Base-by-base conservation (phyloP, 1,284 basidiomycete species). In the Boletus albobrunnescens region DNA sequence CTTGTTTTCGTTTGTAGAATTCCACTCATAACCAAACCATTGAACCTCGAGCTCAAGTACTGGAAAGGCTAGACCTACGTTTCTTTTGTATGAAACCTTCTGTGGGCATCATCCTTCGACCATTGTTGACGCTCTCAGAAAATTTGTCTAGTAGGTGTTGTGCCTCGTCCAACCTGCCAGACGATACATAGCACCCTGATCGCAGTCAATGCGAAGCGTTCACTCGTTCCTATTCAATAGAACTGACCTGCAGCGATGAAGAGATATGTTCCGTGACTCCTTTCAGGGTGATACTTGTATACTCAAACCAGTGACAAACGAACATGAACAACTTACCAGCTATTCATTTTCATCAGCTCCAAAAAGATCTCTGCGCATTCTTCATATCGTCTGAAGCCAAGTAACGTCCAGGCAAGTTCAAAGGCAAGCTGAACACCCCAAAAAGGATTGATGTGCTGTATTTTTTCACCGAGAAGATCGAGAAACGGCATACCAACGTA, bases 61-160 rank as follows among this genome's bases (percentile, higher is more conserved):
- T 14, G 36, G 14, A 31, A n/a, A 23, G 23, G 23, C 14, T 12
- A 31, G 13, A 50, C 58, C 2, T 41, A 52, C 54, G 81, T 82
- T 84, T 86, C 70, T 84, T 87, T 69, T 81, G 79, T 53, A 88
- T 85, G 42, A 82, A 79, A 6, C 82, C 78, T 55, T 90, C 87
- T 0, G 83, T 87, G 0, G 87, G 85, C 41, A 88, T 61, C 45
- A 81, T 77, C 60, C 81, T 83, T 65, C 81, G 85, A 63, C 74
- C 75, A 59, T 73, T 75, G 27, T 81, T 74, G 10, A 87, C 69
- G 39, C 80, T 60, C 1, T 67, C 70, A 0, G 85, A 83, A n/a
- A 88, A 74, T 13, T 61, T 66, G 50, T 87, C 79, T 3, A 87
- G 60, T n/a, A 86, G 63, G 41, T 64, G 64, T 56, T 84, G 79